phyloP scores from a whole-genome alignment of 176 grass and related monocot genomes.

The Poa annua region DNA sequence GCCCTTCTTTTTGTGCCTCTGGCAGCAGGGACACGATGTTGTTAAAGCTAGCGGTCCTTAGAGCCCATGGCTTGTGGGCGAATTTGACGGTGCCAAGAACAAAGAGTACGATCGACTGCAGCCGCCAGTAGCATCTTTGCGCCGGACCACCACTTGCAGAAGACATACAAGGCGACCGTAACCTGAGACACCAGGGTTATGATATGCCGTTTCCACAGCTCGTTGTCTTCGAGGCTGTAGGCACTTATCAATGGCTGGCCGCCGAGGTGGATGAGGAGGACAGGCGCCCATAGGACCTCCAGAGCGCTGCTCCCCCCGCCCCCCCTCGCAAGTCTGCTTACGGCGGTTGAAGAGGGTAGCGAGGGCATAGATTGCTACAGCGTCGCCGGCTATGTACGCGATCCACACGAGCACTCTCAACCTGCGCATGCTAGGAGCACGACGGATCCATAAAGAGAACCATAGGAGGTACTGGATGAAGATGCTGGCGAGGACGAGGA shows the following conservation, averaged over 20 bases:
- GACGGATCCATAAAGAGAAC: neutral
- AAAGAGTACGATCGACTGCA: neutral
- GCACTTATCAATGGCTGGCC: neutral
- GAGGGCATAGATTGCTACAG: neutral
- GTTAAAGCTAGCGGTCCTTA: neutral
- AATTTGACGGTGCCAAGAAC: neutral
- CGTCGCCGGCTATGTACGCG: neutral
- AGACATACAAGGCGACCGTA: neutral
- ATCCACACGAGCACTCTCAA: neutral
- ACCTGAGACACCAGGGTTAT: neutral
- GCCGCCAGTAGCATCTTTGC: neutral
- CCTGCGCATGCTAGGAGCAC: neutral
- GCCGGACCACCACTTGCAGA: neutral
- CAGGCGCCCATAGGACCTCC: neutral
- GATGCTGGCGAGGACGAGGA: neutral
- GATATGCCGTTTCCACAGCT: neutral
- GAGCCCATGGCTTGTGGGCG: neutral
- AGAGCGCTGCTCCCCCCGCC: neutral
- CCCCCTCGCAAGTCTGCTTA: neutral
- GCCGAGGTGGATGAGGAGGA: neutral
- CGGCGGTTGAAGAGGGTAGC: constrained; percentile 7
- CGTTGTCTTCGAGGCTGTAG: neutral
- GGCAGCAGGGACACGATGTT: neutral
- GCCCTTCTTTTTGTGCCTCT: neutral
- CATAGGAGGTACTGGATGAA: neutral